Percentiles rank a stretch among this genome's conserved stretches.
phyloP scores from a whole-genome alignment of 108 stramenopile species.

The Fistulifera solaris region DNA sequence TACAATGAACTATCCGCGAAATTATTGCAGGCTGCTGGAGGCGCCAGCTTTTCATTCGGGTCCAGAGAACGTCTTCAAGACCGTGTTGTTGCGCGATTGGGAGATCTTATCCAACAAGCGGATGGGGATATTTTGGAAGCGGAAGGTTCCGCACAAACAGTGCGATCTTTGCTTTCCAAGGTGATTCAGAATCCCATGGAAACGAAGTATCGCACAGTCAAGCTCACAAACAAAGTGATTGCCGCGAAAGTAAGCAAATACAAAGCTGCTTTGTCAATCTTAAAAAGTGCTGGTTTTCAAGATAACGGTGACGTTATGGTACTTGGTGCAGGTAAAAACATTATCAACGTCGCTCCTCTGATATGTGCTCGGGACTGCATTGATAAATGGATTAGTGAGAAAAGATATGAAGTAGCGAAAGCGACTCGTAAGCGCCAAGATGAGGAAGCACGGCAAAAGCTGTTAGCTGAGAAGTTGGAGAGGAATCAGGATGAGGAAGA shows the following conservation, averaged over 20 bases:
- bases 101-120: slow-evolving; percentile 47
- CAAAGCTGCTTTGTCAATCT: slow-evolving; percentile 36
- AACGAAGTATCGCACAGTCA: slow-evolving; percentile 60
- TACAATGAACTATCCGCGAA: slow-evolving; percentile 55
- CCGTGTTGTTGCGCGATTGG: slow-evolving; percentile 35
- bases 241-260: slow-evolving; percentile 47
- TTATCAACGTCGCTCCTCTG: slow-evolving; percentile 72
- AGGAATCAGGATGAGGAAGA: slow-evolving; percentile 21
- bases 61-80: slow-evolving; percentile 62
- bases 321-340: slow-evolving; percentile 47
- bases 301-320: slow-evolving; percentile 25
- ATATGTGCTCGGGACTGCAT: slow-evolving; percentile 65
- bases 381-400: slow-evolving; percentile 76
- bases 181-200: slow-evolving; percentile 61
- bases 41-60: slow-evolving; percentile 68
- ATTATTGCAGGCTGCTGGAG: slow-evolving; percentile 56
- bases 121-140: slow-evolving; percentile 44
- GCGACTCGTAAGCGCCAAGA: slow-evolving; percentile 60
- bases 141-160: slow-evolving; percentile 55
- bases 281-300: slow-evolving; percentile 61
- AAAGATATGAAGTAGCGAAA: slow-evolving; percentile 56
- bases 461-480: slow-evolving; percentile 29
- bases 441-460: slow-evolving; percentile 35
- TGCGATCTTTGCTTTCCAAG: slow-evolving; percentile 61
- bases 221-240: slow-evolving; percentile 65